These are phyloP conservation scores for Amanita pseudoporphyria DNA, from an alignment of 768 basidiomycete genomes.

Conservation along the genomic window DNA sequence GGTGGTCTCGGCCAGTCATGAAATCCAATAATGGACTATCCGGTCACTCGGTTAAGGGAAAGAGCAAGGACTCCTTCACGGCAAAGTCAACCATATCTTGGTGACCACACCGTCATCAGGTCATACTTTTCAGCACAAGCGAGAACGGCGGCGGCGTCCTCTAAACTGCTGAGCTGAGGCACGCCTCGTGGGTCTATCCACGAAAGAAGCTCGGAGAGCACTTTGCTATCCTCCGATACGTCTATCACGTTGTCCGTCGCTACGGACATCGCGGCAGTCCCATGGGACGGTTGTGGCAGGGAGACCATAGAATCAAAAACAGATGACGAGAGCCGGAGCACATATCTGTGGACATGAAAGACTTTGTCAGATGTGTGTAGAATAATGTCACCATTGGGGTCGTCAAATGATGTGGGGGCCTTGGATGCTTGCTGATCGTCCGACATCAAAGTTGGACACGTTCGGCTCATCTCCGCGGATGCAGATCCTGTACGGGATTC, in stretches of 20 bases:
- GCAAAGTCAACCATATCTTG: conserved; percentile 3
- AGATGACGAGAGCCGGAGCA: conserved; percentile 3
- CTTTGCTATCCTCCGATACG: not conserved
- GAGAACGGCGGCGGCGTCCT: not conserved
- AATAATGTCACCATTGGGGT: not conserved
- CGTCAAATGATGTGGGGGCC: conserved; percentile 3
- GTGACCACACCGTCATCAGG: not conserved
- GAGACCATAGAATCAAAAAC: conserved; percentile 5
- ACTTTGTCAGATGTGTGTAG: conserved; percentile 1
- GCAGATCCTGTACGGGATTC: too few species aligned
- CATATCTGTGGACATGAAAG: conserved; percentile 2
- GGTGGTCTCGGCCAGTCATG: conserved; percentile 2
- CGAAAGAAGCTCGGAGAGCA: conserved; percentile 2
- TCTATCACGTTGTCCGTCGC: conserved; percentile 1
- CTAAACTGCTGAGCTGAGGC: not conserved
- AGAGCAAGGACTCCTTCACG: not conserved
- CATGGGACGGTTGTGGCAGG: conserved; percentile 2
- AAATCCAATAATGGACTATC: not conserved
- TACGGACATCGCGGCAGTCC: not conserved
- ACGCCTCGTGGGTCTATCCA: conserved; percentile 5
- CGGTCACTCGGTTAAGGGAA: not conserved
- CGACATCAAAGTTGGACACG: too few species aligned
- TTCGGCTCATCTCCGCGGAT: too few species aligned
- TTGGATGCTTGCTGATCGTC: too few species aligned
- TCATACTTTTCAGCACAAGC: conserved; percentile 4